Evolutionary conservation across 495 filamentous ascomycete genomes (phyloP).

Genomic region (Hypoxylon fuscum): DNA sequence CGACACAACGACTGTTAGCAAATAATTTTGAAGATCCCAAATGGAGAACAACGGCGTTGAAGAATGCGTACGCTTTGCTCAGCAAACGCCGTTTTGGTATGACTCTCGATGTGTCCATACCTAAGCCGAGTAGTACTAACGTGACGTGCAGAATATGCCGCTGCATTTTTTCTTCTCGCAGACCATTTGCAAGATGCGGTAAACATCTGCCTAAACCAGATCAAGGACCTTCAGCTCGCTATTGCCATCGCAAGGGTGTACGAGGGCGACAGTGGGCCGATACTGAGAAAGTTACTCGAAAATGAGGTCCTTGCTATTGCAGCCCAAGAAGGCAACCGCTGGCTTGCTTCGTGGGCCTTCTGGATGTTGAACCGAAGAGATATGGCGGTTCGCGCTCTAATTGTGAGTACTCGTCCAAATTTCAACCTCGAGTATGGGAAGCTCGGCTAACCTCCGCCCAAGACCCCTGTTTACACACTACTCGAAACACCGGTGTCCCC

Average conservation of each 20-base stretch:
- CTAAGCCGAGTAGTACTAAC: constrained; percentile 19
- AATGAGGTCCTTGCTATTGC: constrained; percentile 83
- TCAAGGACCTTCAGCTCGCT: constrained; percentile 89
- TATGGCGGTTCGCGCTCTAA: constrained; percentile 85
- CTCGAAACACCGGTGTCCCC: constrained; percentile 67
- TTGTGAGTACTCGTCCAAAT: constrained; percentile 56
- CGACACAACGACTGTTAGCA: constrained; percentile 77
- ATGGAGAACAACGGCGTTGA: constrained; percentile 90
- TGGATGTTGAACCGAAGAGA: constrained; percentile 88
- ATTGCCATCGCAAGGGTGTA: constrained; percentile 89
- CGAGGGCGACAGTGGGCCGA: constrained; percentile 82
- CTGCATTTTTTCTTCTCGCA: constrained; percentile 93
- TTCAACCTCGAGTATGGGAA: not conserved
- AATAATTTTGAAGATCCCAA: constrained; percentile 88
- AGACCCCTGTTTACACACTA: constrained; percentile 81
- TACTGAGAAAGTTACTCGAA: constrained; percentile 76
- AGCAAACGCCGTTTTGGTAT: constrained; percentile 88
- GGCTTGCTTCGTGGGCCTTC: constrained; percentile 95
- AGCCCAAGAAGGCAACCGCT: constrained; percentile 82
- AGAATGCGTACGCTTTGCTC: constrained; percentile 97
- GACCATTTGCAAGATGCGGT: constrained; percentile 86
- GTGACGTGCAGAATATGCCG: constrained; percentile 78
- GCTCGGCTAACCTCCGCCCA: constrained; percentile 26
- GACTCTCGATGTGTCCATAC: constrained; percentile 18
- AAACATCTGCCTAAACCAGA: constrained; percentile 81